phyloP scores from a whole-genome alignment of 805 yeast species.

The Candida yuanshanica region DNA sequence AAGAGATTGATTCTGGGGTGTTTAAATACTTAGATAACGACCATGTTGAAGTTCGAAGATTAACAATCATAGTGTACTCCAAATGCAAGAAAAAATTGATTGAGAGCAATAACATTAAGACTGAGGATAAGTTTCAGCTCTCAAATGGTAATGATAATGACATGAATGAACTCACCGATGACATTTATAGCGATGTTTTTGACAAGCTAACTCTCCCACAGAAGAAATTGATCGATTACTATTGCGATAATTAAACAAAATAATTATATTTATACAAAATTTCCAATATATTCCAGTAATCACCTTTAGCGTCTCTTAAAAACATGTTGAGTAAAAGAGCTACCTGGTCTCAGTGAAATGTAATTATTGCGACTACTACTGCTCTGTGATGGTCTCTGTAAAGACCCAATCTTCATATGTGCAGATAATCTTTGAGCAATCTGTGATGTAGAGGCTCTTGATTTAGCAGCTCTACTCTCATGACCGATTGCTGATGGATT shows the following conservation, averaged over 20 bases:
- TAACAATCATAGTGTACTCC: slow-evolving; percentile 22
- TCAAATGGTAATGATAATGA: slow-evolving; percentile 7
- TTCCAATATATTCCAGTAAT: background rate
- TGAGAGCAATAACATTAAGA: slow-evolving; percentile 9
- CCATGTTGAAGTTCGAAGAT: slow-evolving; percentile 24
- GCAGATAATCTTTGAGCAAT: slow-evolving; percentile 20
- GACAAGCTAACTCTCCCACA: slow-evolving; percentile 37
- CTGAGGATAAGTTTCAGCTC: slow-evolving; percentile 18
- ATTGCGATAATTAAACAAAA: slow-evolving; percentile 21
- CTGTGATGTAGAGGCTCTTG: slow-evolving; percentile 19
- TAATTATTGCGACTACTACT: background rate
- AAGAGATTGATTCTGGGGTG: slow-evolving; percentile 17
- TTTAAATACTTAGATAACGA: slow-evolving; percentile 13
- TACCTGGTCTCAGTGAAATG: background rate
- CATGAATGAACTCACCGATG: slow-evolving; percentile 6
- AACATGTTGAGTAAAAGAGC: background rate
- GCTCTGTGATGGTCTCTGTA: slow-evolving; percentile 3
- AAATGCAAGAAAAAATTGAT: slow-evolving; percentile 21
- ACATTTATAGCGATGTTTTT: slow-evolving; percentile 28
- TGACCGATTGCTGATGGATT: background rate
- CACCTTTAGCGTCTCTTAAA: background rate
- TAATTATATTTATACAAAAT: background rate
- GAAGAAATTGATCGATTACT: slow-evolving; percentile 41
- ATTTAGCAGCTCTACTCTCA: slow-evolving; percentile 6
- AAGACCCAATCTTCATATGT: slow-evolving; percentile 21